Percentiles rank a stretch among this genome's conserved stretches.
These are phyloP conservation scores for Kodamaea sp. DNA, from an alignment of 1,139 yeast species.

Conservation along the genomic window DNA sequence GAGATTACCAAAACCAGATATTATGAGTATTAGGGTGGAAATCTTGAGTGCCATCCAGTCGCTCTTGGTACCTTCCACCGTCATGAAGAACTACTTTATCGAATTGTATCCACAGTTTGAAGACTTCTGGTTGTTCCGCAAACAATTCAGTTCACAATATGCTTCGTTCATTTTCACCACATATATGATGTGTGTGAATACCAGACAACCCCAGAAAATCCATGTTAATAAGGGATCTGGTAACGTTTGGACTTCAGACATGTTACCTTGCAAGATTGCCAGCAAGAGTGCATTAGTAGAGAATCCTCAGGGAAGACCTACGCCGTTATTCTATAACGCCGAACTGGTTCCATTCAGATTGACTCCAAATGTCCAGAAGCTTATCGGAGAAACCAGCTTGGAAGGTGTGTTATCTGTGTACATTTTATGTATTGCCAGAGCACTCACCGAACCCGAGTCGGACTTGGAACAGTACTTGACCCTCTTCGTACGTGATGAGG, in stretches of 20 bases:
- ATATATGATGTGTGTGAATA: slow-evolving; percentile 91
- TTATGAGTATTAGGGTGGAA: slow-evolving; percentile 85
- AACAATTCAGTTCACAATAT: slow-evolving; percentile 92
- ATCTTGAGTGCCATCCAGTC: slow-evolving; percentile 89
- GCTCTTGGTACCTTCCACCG: slow-evolving; percentile 80
- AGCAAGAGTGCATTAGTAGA: slow-evolving; percentile 62
- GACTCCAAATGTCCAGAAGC: slow-evolving; percentile 91
- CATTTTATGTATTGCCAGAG: slow-evolving; percentile 81
- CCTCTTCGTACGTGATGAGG: slow-evolving; percentile 92
- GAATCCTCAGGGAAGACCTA: slow-evolving; percentile 55
- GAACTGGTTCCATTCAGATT: slow-evolving; percentile 96
- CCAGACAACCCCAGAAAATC: slow-evolving; percentile 92
- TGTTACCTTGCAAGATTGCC: slow-evolving; percentile 85
- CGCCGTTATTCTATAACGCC: slow-evolving; percentile 90
- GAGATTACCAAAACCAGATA: slow-evolving; percentile 88
- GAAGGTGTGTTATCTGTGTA: slow-evolving; percentile 92
- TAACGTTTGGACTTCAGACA: slow-evolving; percentile 90
- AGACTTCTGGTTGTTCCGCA: slow-evolving; percentile 96
- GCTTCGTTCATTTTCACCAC: slow-evolving; percentile 95
- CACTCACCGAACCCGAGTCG: slow-evolving; percentile 87
- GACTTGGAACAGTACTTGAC: slow-evolving; percentile 87
- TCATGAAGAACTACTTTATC: slow-evolving; percentile 68
- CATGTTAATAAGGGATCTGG: slow-evolving; percentile 83
- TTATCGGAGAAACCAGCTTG: slow-evolving; percentile 89
- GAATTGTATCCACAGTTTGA: slow-evolving; percentile 75